Conservation (phyloP, 2,329 filamentous ascomycete species). For the Ceratocystis papillata region DNA sequence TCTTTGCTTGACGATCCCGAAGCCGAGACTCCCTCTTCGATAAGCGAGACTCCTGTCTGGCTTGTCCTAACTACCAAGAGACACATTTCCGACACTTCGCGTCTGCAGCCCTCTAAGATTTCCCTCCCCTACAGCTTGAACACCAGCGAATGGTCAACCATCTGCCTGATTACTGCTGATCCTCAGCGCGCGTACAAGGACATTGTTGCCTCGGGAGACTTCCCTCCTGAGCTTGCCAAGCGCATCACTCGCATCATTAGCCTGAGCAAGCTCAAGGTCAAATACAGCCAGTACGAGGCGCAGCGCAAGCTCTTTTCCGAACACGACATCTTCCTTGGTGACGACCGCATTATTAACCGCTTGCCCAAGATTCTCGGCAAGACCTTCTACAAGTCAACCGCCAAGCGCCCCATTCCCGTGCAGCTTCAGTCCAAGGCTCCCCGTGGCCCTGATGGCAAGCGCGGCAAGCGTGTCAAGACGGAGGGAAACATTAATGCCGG, state of each 20-base stretch:
- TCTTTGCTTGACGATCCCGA: slow-evolving; percentile 42
- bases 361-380: slow-evolving; percentile 76
- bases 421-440: slow-evolving; percentile 43
- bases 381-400: slow-evolving; percentile 74
- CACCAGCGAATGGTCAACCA: slow-evolving; percentile 51
- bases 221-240: slow-evolving; percentile 54
- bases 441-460: slow-evolving; percentile 33
- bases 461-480: slow-evolving; percentile 41
- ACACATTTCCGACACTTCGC: slow-evolving; percentile 59
- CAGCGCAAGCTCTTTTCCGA: slow-evolving; percentile 72
- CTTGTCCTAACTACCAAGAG: slow-evolving; percentile 54
- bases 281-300: slow-evolving; percentile 81
- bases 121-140: slow-evolving; percentile 65
- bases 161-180: slow-evolving; percentile 78
- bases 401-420: slow-evolving; percentile 80
- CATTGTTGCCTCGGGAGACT: slow-evolving; percentile 61
- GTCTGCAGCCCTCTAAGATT: slow-evolving; percentile 77
- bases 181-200: slow-evolving; percentile 84
- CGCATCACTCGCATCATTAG: slow-evolving; percentile 70
- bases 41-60: slow-evolving; percentile 47
- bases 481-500: slow-evolving; percentile 31
- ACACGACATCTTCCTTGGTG: slow-evolving; percentile 88
- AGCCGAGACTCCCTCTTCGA: slow-evolving; percentile 30
- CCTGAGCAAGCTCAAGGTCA: slow-evolving; percentile 64
- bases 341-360: slow-evolving; percentile 67